phyloP scores from a whole-genome alignment of 768 basidiomycete species.

The Serendipita sp. region DNA sequence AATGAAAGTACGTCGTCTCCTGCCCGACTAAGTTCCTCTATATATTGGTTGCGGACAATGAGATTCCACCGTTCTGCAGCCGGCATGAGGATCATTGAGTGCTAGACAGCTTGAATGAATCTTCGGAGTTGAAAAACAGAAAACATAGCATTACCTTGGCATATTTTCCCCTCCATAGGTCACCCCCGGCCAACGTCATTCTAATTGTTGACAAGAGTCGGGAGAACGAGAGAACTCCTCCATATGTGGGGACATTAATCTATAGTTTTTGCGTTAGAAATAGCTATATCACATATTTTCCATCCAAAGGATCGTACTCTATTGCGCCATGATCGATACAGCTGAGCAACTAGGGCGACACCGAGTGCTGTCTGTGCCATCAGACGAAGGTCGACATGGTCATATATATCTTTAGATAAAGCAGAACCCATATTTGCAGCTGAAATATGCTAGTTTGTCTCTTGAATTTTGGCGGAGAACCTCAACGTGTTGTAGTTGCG shows the following conservation, averaged over 20 bases:
- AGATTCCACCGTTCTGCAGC: neutral
- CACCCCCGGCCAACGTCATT: neutral
- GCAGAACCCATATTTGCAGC: too few species aligned
- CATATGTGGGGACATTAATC: neutral
- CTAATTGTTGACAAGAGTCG: neutral
- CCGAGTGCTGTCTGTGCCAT: neutral
- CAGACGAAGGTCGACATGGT: too few species aligned
- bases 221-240: neutral
- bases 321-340: neutral
- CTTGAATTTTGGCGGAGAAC: too few species aligned
- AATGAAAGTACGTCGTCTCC: slow-evolving; percentile 14
- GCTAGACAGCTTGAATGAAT: neutral
- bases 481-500: too few species aligned
- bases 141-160: neutral
- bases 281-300: neutral
- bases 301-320: neutral
- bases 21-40: slow-evolving; percentile 16
- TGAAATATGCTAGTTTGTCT: too few species aligned
- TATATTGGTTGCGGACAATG: slow-evolving; percentile 2
- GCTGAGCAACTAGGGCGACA: neutral
- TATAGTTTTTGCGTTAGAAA: neutral
- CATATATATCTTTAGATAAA: too few species aligned
- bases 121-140: neutral
- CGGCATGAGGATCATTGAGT: neutral
- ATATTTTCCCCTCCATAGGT: neutral